Evolutionary conservation across 306 rosid genomes (phyloP), one percentile per base, ranked within the genome.

Genomic region (Datisca glomerata): DNA sequence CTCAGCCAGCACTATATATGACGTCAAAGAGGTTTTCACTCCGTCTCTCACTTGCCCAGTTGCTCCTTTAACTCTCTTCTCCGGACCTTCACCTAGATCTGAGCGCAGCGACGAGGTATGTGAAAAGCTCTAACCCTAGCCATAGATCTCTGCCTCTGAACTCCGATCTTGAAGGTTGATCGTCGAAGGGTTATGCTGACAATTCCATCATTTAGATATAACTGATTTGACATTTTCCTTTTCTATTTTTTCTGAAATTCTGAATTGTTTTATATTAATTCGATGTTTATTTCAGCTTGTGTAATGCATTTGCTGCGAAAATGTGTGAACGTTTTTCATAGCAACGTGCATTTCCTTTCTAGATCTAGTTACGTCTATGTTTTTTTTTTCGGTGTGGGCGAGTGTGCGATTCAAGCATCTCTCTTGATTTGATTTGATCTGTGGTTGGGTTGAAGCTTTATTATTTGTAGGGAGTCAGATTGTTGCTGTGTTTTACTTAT

Each of bases 61-160:
- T 31, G 4, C n/a, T 31, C 36, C 36, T 31, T 31, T 14, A 8
- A 14, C 35, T 23, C 47, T 23, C 45, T 33, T 51, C 55, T 63
- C 20, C 41, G 8, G 41, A 36, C 53, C 54, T 28, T 52, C 41
- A 13, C 54, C 37, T 52, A 62, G 64, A 56, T 68, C 62, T 68
- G 54, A 57, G 57, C 58, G 41, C 40, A 56, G 17, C 61, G 18
- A 38, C 49, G 51, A 67, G 64, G 75, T 62, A 56, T 2, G 24
- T 14, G 4, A 15, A 16, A 23, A 17, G 15, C 27, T 18, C 33
- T 40, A 25, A 13, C 43, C 21, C 63, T 28, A 54, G 24, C 25
- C 49, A 41, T 59, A 36, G 72, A 66, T 49, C 68, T 51, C 41
- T 24, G 8, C 17, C 32, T 49, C 18, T 14, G 0, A 21, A 20